Conservation (phyloP, 257 asterid species). For the Fraxinus cuspidata region DNA sequence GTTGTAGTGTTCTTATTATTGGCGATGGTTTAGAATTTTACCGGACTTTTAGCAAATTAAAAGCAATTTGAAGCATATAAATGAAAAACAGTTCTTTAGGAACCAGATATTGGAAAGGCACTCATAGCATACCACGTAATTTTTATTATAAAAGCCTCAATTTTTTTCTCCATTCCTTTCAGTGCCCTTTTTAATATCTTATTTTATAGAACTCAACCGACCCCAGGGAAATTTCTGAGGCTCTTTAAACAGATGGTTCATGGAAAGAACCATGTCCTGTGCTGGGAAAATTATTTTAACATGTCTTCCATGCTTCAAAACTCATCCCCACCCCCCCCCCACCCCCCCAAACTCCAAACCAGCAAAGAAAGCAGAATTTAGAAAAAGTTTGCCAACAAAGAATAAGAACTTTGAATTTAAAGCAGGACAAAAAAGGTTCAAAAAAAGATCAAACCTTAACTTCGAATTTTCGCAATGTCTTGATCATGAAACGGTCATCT, state of each 20-base stretch:
- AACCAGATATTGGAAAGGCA: not conserved
- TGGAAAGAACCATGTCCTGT: not conserved
- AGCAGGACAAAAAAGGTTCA: slow-evolving; percentile 21
- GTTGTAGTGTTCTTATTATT: not conserved
- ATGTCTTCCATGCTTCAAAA: not conserved
- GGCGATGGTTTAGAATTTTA: not conserved
- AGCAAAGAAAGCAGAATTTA: not conserved
- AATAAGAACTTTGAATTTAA: slow-evolving; percentile 10
- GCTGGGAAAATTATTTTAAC: not conserved
- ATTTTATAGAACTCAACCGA: not conserved
- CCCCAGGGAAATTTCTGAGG: not conserved
- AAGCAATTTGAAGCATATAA: not conserved
- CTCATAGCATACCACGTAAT: not conserved
- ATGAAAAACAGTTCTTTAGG: not conserved
- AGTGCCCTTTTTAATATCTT: not conserved
- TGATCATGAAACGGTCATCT: slow-evolving; percentile 96
- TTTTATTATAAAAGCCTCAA: not conserved
- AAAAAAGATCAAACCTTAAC: slow-evolving; percentile 68
- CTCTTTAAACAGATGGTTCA: not conserved
- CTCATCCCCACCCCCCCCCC: not conserved
- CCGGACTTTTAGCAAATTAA: not conserved
- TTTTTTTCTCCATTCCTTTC: not conserved
- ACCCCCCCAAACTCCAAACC: too few species aligned
- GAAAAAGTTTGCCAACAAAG: slow-evolving; percentile 1
- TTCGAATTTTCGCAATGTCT: slow-evolving; percentile 93